Base-by-base conservation (phyloP, 169 alveolate species). In the Theileria equi region DNA sequence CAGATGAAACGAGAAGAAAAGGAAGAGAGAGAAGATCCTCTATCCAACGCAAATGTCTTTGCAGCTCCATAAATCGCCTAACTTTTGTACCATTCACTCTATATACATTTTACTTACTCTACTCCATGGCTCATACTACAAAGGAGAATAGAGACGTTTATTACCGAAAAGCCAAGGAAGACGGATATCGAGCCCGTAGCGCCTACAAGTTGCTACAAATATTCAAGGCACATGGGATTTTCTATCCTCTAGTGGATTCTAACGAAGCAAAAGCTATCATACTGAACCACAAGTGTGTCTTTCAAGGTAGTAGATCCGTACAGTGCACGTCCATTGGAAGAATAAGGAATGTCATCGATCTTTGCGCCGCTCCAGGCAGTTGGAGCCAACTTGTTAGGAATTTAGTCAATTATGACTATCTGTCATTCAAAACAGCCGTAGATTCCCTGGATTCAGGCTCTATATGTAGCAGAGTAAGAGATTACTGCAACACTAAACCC, bases 341-440 rank as follows among this genome's bases (percentile, higher is more conserved):
- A 28, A 59, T 72, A 38, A 32, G 71, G 8, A 92, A 96, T 65
- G 96, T 93, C 28, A 97, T 97, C 16, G 99, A 97, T 78, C 77
- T 97, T 54, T 97, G 99, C 78, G 98, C 99, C 4, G 99, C 99
- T 1, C 99, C 99, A 0, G 99, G 99, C 10, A 93, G 98, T 69
- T 97, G 99, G 99, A 89, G 96, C 3, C 97, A 86, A 69, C 59
- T 78, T 47, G 47, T 82, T 47, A 41, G 86, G 48, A 58, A 86
- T 53, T 41, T 60, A 62, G 78, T 59, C 62, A 62, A 47, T 72
- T 31, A 68, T 28, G 60, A 79, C 69, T 38, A 80, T 66, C 31
- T 52, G 71, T 32, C 71, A 69, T 32, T 47, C 67, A 16, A 60
- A 62, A 83, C 60, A 19, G 76, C 64, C 57, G n/a, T 70, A 26